Conservation (phyloP, 257 asterid species). For the Solanum bulbocastanum region DNA sequence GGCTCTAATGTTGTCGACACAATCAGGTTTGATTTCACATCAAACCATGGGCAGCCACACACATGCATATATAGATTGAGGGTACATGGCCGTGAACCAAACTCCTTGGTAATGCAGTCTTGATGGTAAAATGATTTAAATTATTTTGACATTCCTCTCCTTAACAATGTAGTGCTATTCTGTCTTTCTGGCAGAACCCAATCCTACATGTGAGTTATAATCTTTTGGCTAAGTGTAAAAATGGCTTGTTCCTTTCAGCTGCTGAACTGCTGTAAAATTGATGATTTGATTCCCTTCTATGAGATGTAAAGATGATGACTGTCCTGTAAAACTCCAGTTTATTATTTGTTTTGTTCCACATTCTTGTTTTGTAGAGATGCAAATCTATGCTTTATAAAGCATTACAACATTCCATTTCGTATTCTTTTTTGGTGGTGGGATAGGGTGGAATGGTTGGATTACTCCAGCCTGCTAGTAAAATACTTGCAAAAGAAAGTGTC, state of each 20-base stretch:
- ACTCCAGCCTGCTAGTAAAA: background rate
- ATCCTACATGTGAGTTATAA: background rate
- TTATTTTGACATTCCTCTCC: background rate
- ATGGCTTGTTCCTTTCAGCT: background rate
- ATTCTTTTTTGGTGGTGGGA: background rate
- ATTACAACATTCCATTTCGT: background rate
- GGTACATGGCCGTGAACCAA: conserved; percentile 69
- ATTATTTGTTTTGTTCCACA: background rate
- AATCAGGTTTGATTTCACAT: conserved; percentile 60
- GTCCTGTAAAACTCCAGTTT: background rate
- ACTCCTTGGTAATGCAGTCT: conserved; percentile 23
- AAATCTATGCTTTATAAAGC: background rate
- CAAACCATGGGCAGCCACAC: conserved; percentile 78
- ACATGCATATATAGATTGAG: conserved; percentile 88
- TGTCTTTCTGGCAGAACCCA: background rate
- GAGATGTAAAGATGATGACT: background rate
- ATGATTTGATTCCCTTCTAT: background rate
- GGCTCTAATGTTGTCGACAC: conserved; percentile 41
- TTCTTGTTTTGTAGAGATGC: background rate
- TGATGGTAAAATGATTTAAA: background rate
- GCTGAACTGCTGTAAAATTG: background rate
- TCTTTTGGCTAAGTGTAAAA: background rate
- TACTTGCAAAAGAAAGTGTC: too few species aligned
- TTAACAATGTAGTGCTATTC: background rate
- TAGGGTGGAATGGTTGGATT: background rate